Base-by-base conservation (phyloP, 306 rosid species). In the Sophora flavescens region DNA sequence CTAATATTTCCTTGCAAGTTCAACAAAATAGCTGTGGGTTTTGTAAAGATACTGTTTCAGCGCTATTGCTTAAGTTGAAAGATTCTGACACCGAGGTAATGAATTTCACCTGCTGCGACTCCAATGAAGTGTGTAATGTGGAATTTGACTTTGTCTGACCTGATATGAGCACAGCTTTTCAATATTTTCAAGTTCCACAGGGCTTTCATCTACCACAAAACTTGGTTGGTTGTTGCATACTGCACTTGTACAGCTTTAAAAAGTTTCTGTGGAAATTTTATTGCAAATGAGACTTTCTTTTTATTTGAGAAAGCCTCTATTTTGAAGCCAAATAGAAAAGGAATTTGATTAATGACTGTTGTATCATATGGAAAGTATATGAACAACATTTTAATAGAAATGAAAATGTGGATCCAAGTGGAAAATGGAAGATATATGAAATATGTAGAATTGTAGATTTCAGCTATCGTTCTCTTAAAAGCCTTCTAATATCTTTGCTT, bases 11-110 rank as follows among this genome's bases (percentile, higher is more conserved):
- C 60, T 58, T 84, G 26, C 81, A 87, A 76, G 48, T 90, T 80
- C 84, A 74, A 47, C 89, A 89, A 77, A 85, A 92, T 77, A 81
- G 89, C 79, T 92, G 97, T 72, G 92, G 35, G 11, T 80, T 88
- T 65, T 90, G 99, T 78, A 82, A 90, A 80, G 89, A 79, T 28
- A 71, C 93, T 45, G 74, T 95, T 82, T 83, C 93, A 32, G 87
- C 83, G 44, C 61, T 90, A 66, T 48, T 85, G 80, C 69, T 26
- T 47, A 95, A 90, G 91, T 56, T 95, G 85, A 79, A 86, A 76
- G 93, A 95, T 80, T 96, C 97, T 28, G 92, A 87, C 78, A 88
- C 90, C 1, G 82, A 92, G 96, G 99, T 92, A 63, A 61, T 82
- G 67, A 28, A 56, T 68, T 57, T 74, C 52, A 26, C 36, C 75